Conservation (phyloP, 1,284 basidiomycete genomes). For the Cryptococcus sp. region DNA sequence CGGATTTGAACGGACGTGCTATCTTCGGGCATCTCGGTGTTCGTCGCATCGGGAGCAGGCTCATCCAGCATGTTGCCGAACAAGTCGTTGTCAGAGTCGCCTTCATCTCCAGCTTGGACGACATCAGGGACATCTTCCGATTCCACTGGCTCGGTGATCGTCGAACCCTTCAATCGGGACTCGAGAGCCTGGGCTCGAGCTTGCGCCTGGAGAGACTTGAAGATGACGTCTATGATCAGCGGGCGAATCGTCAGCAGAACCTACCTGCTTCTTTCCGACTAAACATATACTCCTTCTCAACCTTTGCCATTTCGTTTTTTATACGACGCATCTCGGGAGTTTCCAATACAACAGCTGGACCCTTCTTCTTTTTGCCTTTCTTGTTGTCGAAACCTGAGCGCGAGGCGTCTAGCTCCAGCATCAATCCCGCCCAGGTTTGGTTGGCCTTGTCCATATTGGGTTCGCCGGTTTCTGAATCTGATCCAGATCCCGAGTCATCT, state of each 20-base stretch:
- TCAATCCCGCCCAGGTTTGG: conserved; percentile 51
- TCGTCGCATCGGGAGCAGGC: conserved; percentile 50
- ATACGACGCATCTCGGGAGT: conserved; percentile 52
- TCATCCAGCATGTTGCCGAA: conserved; percentile 73
- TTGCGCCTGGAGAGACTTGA: too few relatives aligned
- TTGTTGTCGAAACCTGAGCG: not conserved
- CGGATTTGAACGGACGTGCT: conserved; percentile 62
- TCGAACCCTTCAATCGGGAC: too few relatives aligned
- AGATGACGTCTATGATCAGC: too few relatives aligned
- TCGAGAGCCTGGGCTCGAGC: too few relatives aligned
- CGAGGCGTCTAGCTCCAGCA: conserved; percentile 49
- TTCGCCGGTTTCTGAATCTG: conserved; percentile 29
- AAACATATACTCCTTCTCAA: conserved; percentile 71
- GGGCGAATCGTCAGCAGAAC: too few relatives aligned
- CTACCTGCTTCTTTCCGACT: conserved; percentile 59
- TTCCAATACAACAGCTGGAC: conserved; percentile 32
- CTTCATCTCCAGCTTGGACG: not conserved
- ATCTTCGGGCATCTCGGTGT: conserved; percentile 43
- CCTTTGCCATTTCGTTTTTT: conserved; percentile 55
- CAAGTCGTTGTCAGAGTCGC: conserved; percentile 53
- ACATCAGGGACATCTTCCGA: too few relatives aligned
- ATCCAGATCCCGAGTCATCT: conserved; percentile 7
- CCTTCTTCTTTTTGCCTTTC: conserved; percentile 20
- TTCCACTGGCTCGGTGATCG: not conserved
- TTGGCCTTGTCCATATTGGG: conserved; percentile 57